Conservation (phyloP, 2,329 filamentous ascomycete species). For the Didymella segeticola region DNA sequence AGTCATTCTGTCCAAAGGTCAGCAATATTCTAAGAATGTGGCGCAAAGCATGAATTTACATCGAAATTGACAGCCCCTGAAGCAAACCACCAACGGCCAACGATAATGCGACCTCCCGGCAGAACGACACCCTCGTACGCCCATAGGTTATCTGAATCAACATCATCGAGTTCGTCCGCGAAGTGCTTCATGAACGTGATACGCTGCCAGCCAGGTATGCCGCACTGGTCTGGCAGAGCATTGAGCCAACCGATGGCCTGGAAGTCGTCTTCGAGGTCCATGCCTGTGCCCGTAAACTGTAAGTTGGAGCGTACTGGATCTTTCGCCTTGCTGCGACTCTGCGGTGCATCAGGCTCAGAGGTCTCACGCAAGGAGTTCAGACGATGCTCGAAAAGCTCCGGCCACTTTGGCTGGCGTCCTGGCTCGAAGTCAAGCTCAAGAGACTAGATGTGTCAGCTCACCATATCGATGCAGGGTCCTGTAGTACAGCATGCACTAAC, state of each 20-base stretch:
- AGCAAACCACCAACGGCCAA: constrained; percentile 58
- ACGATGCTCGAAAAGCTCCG: constrained; percentile 48
- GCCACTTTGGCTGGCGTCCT: constrained; percentile 43
- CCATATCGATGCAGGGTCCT: background rate
- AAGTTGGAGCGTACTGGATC: constrained; percentile 22
- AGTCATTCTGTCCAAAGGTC: constrained; percentile 24
- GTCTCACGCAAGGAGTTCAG: constrained; percentile 46
- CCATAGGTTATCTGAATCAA: constrained; percentile 51
- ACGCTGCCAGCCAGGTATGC: constrained; percentile 61
- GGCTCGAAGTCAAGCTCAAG: constrained; percentile 43
- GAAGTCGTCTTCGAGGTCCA: constrained; percentile 46
- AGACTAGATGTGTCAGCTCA: constrained; percentile 33
- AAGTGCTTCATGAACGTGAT: constrained; percentile 63
- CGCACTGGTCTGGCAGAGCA: constrained; percentile 54
- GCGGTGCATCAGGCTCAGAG: constrained; percentile 7
- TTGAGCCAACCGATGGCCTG: constrained; percentile 58
- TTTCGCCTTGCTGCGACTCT: constrained; percentile 17
- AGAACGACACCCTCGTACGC: constrained; percentile 58
- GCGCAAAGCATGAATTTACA: constrained; percentile 19
- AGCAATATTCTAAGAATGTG: background rate
- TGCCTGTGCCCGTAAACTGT: constrained; percentile 49
- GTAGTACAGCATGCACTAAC: constrained; percentile 19
- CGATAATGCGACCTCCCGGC: constrained; percentile 55
- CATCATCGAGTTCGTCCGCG: constrained; percentile 35
- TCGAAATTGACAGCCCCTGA: constrained; percentile 25